Evolutionary conservation across 1,139 yeast genomes (phyloP).

Genomic region (Pichia sp.): DNA sequence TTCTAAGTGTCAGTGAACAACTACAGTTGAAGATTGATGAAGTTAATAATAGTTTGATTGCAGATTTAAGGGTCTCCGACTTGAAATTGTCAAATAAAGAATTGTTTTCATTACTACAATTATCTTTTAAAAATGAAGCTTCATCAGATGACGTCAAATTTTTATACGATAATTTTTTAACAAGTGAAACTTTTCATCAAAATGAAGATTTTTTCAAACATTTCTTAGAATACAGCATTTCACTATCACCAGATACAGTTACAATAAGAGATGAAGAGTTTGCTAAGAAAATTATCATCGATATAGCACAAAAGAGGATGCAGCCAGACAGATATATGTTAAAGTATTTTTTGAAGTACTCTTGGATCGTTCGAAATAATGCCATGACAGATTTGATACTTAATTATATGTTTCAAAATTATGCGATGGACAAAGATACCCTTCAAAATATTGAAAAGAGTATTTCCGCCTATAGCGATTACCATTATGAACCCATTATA

Average conservation of each 20-base stretch:
- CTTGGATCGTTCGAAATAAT: not conserved
- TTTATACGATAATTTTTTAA: conserved; percentile 7
- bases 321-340: conserved; percentile 5
- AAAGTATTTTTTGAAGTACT: conserved; percentile 6
- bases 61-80: conserved; percentile 3
- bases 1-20: not conserved
- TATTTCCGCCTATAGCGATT: not conserved
- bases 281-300: not conserved
- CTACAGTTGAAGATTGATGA: conserved; percentile 2
- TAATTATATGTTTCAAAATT: not conserved
- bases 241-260: not conserved
- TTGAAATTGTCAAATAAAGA: conserved; percentile 12
- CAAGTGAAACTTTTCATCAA: conserved; percentile 7
- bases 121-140: conserved; percentile 1
- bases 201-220: conserved; percentile 8
- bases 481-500: not conserved
- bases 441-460: conserved; percentile 1
- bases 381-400: not conserved
- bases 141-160: not conserved
- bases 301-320: not conserved
- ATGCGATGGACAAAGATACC: conserved; percentile 7
- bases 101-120: conserved; percentile 9
- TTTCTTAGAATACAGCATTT: conserved; percentile 5
- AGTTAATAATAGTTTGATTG: not conserved
- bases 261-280: not conserved